Base-by-base conservation (phyloP, 768 basidiomycete species). In the Lepiota subincarnata region DNA sequence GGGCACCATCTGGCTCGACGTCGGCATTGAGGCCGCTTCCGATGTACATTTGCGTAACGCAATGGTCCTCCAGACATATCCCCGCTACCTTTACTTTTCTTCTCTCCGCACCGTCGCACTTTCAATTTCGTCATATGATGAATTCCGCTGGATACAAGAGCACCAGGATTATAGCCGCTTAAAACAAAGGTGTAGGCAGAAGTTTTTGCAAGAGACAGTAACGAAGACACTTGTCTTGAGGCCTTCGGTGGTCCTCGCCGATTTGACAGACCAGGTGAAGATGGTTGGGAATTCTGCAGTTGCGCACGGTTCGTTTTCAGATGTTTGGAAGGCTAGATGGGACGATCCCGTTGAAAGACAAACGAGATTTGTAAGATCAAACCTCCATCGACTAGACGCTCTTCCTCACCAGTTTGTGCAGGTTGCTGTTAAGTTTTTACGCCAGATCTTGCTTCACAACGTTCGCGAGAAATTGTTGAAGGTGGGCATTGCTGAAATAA, bases 31-130 rank as follows among this genome's bases (percentile, higher is more conserved):
- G 65, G 74, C 73, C 0, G 72, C 74, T 0, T 69, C 71, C 1
- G 83, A 84, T 64, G 75, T 84, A n/a, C 79, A 82, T 59, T 68
- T 84, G 24, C 78, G 83, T 18, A 84, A 84, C 45, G 74, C 80
- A 10, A 77, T 81, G 64, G 69, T 83, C 41, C 74, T 84, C 12
- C 80, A 80, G 59, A 76, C 74, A 4, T 78, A 79, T 60, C 80
- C 79, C 1, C 55, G 65, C 6, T 69, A 66, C 40, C 67, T 83
- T 16, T 77, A 79, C 59, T 84, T 83, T 62, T 74, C 74, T 39
- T 78, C 78, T 35, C 75, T 83, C 54, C 70, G 70, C 28, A 75
- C 81, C 7, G 67, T 82, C 45, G 72, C 77, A 4, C 71, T 76
- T 38, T 78, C 82, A 0, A 73, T 81, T 36, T 73, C 76, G 11